Evolutionary conservation across 768 basidiomycete genomes (phyloP), one percentile per base, ranked within the genome.

Genomic region (Tulasnella sp.): DNA sequence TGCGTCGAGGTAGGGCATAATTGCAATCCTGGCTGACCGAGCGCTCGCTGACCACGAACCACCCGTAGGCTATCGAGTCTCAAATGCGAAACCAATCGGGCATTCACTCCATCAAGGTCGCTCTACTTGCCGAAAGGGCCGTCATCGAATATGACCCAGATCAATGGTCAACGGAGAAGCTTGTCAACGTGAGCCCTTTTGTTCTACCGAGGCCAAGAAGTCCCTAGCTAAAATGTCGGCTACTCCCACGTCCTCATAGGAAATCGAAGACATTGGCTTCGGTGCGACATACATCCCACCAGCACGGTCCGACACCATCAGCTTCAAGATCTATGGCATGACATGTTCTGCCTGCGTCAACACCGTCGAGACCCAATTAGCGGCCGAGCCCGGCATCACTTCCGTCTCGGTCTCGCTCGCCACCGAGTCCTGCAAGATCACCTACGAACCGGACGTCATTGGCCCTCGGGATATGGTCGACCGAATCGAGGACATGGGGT

Each of bases 51-150:
- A 35, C 35, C 34, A 17, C 69, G 14, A 7, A 12, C 37, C 3
- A 12, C 34, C n/a, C 32, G 14, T 74, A 93, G 90, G 87, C 91
- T 16, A 95, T 95, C 72, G 94, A 96, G 78, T 87, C 89, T 44
- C 90, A 90, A 83, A 85, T 96, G 26, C 83, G 89, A 77, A 83
- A 83, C 19, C 92, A 95, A 79, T 82, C 87, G n/a, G 97, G 97
- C n/a, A 95, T 99, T 67, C 81, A 88, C 74, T 91, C 90, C 12
- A 81, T 97, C 74, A 94, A 94, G 78, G 95, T 99, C n/a, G 95
- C 95, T 29, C 85, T 99, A n/a, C 85, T 99, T 32, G 94, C 97
- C 14, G 96, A 99, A 80, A 89, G 96, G 16, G 96, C 89, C 3
- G 85, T 93, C 62, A 82, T 99, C 75, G 94, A 96, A 79, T 99